Conservation (phyloP, 1,284 basidiomycete genomes). For the Malassezia brasiliensis region DNA sequence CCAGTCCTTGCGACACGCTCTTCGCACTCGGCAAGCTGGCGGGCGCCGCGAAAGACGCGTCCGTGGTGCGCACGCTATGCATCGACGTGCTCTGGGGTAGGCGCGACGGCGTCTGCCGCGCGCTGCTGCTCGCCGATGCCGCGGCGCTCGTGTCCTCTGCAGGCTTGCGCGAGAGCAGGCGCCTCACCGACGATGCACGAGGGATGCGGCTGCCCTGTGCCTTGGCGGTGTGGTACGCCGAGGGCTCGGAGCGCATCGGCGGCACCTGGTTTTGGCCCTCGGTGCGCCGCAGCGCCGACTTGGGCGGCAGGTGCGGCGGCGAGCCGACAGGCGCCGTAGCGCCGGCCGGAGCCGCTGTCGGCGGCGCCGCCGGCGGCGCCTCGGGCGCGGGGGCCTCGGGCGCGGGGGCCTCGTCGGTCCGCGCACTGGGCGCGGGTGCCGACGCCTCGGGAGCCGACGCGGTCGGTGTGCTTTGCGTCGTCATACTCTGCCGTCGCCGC, state of each 20-base stretch:
- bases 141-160: neutral
- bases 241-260: constrained; percentile 8
- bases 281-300: neutral
- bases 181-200: constrained; percentile 16
- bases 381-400: neutral
- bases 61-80: constrained; percentile 5
- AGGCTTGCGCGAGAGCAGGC: constrained; percentile 9
- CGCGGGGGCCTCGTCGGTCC: neutral
- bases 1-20: neutral
- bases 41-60: neutral
- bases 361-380: too few species aligned
- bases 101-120: neutral
- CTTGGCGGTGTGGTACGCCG: constrained; percentile 16
- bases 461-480: neutral
- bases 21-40: neutral
- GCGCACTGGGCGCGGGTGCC: too few species aligned
- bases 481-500: constrained; percentile 12
- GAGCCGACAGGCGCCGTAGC: neutral
- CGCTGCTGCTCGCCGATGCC: neutral
- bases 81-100: constrained; percentile 15
- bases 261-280: neutral
- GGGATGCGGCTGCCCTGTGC: constrained; percentile 18
- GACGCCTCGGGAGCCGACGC: too few species aligned
- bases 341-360: too few species aligned
- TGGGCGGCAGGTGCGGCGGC: neutral